Evolutionary conservation across 129 eudicot genomes (phyloP), one percentile per base, ranked within the genome.

Genomic region (Rutidosis leptorrhynchoides): DNA sequence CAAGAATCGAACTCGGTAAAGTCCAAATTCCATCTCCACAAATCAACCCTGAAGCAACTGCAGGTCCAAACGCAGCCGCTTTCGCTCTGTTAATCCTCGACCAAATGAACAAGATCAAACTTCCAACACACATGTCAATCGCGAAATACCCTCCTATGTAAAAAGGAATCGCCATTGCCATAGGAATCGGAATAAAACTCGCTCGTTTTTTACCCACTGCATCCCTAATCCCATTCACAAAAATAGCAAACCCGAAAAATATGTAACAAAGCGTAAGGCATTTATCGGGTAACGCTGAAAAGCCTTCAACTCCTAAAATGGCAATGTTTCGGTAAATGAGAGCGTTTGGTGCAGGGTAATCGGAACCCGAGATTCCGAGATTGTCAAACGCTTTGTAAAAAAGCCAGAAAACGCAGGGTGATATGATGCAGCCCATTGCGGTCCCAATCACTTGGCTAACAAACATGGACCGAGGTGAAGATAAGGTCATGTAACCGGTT

Each of bases 31-130:
- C 98, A 51, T n/a, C n/a, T n/a, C n/a, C n/a, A n/a, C n/a, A n/a
- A n/a, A n/a, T n/a, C n/a, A n/a, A n/a, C n/a, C n/a, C 98, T n/a
- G 98, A 91, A 75, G 96, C 98, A 65, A 91, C 95, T 10, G 98
- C 96, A 1, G 98, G 96, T 29, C 90, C 96, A 45, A 79, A 88
- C 7, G 90, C 96, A 59, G 78, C 95, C 24, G 95, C 98, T 67
- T 83, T 87, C 9, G 73, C 81, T 85, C 82, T 91, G 69, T 91
- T 79, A 6, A 77, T 48, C 82, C 72, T 85, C 43, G 68, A 59
- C 96, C 96, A 87, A 4, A 91, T 48, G 61, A 79, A 91, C 25
- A 91, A 57, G 8, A 91, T 88, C 82, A 91, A 76, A 68, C 96
- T 88, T 24, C 98, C 98, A 17, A 91, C 71, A 24, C 98, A 91